Evolutionary conservation across 306 rosid genomes (phyloP).

Genomic region (Corylus heterophylla): DNA sequence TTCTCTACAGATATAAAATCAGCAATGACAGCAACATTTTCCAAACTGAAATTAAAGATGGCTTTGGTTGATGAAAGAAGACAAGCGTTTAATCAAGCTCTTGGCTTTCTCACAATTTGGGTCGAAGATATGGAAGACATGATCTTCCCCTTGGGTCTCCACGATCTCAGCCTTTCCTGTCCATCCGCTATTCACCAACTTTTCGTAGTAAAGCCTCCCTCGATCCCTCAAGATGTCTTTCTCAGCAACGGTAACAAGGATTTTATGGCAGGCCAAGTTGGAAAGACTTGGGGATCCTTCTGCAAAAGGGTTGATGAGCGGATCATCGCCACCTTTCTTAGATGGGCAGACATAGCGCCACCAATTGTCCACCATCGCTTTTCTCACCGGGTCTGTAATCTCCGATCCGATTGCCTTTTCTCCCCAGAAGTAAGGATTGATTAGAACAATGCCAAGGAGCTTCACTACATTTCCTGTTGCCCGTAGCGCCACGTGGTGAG

Average conservation of each 20-base stretch:
- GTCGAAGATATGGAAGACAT: slow-evolving; percentile 59
- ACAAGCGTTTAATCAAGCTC: slow-evolving; percentile 46
- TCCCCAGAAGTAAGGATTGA: slow-evolving; percentile 93
- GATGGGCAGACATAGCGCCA: slow-evolving; percentile 83
- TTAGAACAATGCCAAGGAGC: slow-evolving; percentile 48
- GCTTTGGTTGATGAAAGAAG: slow-evolving; percentile 42
- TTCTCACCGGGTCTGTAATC: slow-evolving; percentile 41
- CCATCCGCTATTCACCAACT: slow-evolving; percentile 56
- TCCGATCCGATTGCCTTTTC: slow-evolving; percentile 61
- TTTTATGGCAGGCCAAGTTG: slow-evolving; percentile 43
- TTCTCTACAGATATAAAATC: too few relatives aligned
- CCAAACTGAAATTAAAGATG: background rate
- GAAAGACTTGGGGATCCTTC: slow-evolving; percentile 63
- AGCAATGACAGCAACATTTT: too few relatives aligned
- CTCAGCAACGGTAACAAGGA: slow-evolving; percentile 60
- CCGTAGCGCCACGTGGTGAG: slow-evolving; percentile 39
- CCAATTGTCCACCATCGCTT: slow-evolving; percentile 74
- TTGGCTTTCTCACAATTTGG: slow-evolving; percentile 55
- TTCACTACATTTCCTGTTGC: slow-evolving; percentile 26
- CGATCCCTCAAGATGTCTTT: slow-evolving; percentile 72
- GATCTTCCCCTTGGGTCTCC: slow-evolving; percentile 69
- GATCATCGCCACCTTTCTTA: slow-evolving; percentile 60
- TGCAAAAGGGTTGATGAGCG: slow-evolving; percentile 69
- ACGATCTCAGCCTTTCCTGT: slow-evolving; percentile 46
- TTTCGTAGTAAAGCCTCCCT: slow-evolving; percentile 68